A percentile compares a stretch with the other conserved stretches of the same genome.
Conservation (phyloP, 225 moss, liverwort and hornwort species). For the Pseudisothecium myosuroides region DNA sequence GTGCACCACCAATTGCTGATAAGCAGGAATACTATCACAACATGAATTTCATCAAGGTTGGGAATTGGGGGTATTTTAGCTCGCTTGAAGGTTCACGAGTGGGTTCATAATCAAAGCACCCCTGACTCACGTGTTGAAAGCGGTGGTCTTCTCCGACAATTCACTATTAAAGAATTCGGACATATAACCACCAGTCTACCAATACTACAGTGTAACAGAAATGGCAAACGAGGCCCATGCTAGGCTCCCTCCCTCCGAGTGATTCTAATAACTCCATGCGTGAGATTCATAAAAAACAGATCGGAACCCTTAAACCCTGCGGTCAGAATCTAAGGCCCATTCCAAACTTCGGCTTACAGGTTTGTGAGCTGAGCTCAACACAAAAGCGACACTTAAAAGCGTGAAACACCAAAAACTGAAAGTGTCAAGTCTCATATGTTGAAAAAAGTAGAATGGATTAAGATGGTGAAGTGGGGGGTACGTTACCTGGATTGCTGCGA, state of each 20-base stretch:
- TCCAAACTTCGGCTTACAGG: not conserved
- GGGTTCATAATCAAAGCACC: not conserved
- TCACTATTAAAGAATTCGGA: not conserved
- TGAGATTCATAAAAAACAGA: not conserved
- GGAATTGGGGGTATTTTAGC: not conserved
- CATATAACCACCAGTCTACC: not conserved
- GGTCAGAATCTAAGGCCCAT: not conserved
- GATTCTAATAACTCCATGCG: not conserved
- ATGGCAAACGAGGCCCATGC: not conserved
- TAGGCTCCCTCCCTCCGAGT: not conserved
- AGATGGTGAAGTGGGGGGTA: not conserved
- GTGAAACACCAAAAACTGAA: not conserved
- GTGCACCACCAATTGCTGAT: not conserved
- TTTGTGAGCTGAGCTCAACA: not conserved
- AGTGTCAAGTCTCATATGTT: not conserved
- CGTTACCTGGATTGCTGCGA: conserved; percentile 15
- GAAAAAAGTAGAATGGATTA: not conserved
- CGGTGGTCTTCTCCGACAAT: not conserved
- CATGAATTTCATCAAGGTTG: not conserved
- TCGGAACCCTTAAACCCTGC: not conserved
- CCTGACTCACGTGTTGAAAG: not conserved
- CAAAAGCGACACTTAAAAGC: too few relatives aligned
- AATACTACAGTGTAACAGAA: not conserved
- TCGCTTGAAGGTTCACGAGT: not conserved
- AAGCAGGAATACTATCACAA: not conserved